Evolutionary conservation across 1,139 yeast species (phyloP), one percentile per base, ranked within the genome.

Genomic region (Hemisphaericaspora xylofermentans): DNA sequence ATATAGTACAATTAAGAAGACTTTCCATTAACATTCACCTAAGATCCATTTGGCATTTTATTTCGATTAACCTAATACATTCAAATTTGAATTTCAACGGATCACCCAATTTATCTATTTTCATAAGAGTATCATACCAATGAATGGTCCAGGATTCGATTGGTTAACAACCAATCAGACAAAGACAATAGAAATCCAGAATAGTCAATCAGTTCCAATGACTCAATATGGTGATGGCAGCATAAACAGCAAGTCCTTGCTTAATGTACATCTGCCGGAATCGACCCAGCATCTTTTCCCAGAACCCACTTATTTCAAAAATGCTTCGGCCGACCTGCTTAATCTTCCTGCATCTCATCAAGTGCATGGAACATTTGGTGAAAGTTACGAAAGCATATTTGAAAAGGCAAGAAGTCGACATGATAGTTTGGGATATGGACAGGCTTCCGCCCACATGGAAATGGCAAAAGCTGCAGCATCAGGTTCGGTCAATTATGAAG

Each of bases 111-210:
- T 21, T 6, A 8, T 8, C 8, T 21, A n/a, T 8, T 8, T 4
- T 27, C 13, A 27, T 9, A 13, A 3, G 13, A 29, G 3, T 29
- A 13, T 3, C 7, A 27, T 6, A 6, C 5, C 4, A 24, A 49
- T 50, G 53, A 48, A 49, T 39, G 51, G 44, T 33, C 45, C 46
- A 33, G 48, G 47, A 30, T 49, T 41, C 33, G 61, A 58, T 44
- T 59, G 64, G 64, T 46, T 57, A 30, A 56, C 36, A 15, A 18
- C 14, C 17, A 37, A 28, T 17, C 33, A 29, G 21, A 17, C 21
- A 4, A 29, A 13, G 16, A 5, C 22, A 4, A n/a, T 29, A 6
- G 33, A 29, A 5, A 2, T n/a, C 4, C 19, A 4, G 14, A 29
- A 8, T n/a, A 24, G n/a, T 4, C 21, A 15, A 29, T 7, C 33